phyloP scores from a whole-genome alignment of 2,329 filamentous ascomycete genomes.

The Pseudogymnoascus sp. region DNA sequence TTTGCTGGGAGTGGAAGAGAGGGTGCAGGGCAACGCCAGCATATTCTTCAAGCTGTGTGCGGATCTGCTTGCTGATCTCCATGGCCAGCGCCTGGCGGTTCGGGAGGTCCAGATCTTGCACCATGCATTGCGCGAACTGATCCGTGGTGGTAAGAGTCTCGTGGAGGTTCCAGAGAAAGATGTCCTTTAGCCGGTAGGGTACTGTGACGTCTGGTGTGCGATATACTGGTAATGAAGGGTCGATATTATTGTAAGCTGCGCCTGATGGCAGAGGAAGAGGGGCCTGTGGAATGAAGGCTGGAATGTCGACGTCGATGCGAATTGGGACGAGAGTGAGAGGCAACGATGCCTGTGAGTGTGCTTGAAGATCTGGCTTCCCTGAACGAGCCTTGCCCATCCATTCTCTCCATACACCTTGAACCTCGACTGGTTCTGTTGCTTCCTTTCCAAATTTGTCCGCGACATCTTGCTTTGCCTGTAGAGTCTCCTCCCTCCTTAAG shows the following conservation, averaged over 20 bases:
- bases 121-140: slow-evolving; percentile 83
- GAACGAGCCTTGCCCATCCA: slow-evolving; percentile 75
- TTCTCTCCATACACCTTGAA: slow-evolving; percentile 88
- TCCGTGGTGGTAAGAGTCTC: slow-evolving; percentile 91
- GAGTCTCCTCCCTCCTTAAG: slow-evolving; percentile 66
- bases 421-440: slow-evolving; percentile 64
- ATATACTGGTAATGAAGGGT: slow-evolving; percentile 71
- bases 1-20: slow-evolving; percentile 61
- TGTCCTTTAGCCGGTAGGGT: slow-evolving; percentile 82
- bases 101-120: slow-evolving; percentile 88
- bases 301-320: slow-evolving; percentile 89
- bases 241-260: slow-evolving; percentile 48
- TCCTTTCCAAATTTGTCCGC: slow-evolving; percentile 79
- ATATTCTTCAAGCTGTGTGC: slow-evolving; percentile 92
- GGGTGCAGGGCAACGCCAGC: slow-evolving; percentile 90
- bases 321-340: slow-evolving; percentile 91
- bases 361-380: slow-evolving; percentile 50
- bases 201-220: slow-evolving; percentile 70
- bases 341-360: slow-evolving; percentile 60
- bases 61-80: slow-evolving; percentile 88
- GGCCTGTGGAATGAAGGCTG: slow-evolving; percentile 61
- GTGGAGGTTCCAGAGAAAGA: slow-evolving; percentile 97
- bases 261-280: slow-evolving; percentile 57
- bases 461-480: slow-evolving; percentile 54
- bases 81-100: slow-evolving; percentile 60